These are phyloP conservation scores for Encephalitozoon hellem DNA, from an alignment of 371 early-diverging fungal species.

Conservation along the genomic window DNA sequence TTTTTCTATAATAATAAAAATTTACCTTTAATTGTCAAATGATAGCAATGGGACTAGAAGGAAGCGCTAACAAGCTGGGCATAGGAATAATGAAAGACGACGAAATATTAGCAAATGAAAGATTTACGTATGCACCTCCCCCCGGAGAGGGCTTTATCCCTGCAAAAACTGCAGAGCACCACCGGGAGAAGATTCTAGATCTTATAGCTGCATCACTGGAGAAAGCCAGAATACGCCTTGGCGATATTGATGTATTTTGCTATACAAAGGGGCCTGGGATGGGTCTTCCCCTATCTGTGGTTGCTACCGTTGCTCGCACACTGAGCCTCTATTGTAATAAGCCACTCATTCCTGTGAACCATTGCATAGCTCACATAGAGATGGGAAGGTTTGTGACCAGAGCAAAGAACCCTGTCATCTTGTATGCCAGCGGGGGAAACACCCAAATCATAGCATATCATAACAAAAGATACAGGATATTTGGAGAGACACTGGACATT, in stretches of 20 bases:
- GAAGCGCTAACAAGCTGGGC: slow-evolving; percentile 96
- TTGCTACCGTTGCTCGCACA: slow-evolving; percentile 85
- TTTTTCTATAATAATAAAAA: slow-evolving; percentile 6
- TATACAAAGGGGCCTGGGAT: slow-evolving; percentile 98
- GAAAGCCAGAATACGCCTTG: slow-evolving; percentile 67
- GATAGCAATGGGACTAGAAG: slow-evolving; percentile 67
- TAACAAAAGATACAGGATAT: slow-evolving; percentile 72
- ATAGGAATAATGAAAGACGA: slow-evolving; percentile 81
- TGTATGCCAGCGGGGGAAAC: slow-evolving; percentile 98
- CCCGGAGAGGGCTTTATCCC: slow-evolving; percentile 93
- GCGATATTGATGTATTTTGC: slow-evolving; percentile 79
- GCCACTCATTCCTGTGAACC: slow-evolving; percentile 92
- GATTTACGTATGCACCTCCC: slow-evolving; percentile 89
- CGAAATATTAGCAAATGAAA: slow-evolving; percentile 74
- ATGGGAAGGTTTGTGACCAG: slow-evolving; percentile 96
- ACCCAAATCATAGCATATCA: slow-evolving; percentile 97
- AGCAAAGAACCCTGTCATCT: slow-evolving; percentile 84
- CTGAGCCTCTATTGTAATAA: slow-evolving; percentile 76
- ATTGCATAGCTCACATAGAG: slow-evolving; percentile 96
- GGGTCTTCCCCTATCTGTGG: slow-evolving; percentile 82
- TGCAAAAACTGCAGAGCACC: slow-evolving; percentile 86
- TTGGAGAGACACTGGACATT: slow-evolving; percentile 97
- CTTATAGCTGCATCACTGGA: slow-evolving; percentile 71
- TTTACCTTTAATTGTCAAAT: slow-evolving; percentile 25
- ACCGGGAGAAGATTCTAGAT: slow-evolving; percentile 69